Evolutionary conservation across 805 yeast species (phyloP), one percentile per base, ranked within the genome.

Genomic region (Kluyveromyces aestuarii): DNA sequence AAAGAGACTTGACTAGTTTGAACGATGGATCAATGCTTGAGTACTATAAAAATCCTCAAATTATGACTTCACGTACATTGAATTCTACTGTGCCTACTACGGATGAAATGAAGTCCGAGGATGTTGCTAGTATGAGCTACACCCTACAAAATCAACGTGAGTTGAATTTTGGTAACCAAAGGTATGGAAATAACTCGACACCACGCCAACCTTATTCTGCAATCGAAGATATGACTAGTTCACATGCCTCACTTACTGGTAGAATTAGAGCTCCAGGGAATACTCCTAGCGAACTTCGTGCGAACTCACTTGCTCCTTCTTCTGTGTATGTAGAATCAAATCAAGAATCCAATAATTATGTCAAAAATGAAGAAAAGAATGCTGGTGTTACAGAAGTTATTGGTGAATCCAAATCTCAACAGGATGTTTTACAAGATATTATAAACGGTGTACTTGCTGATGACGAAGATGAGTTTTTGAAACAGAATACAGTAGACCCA

Each of bases 381-480:
- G 35, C 35, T 11, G 14, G 14, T 30, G 8, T 30, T 13, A 30
- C 35, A 30, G 14, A 11, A 13, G 35, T 7, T 13, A 13, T 8
- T 13, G 35, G 14, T 30, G 35, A 10, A 30, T 16, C 44, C 18
- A 43, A 35, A 27, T 21, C 57, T 17, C 36, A 45, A 35, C 57
- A 52, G 30, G 57, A 56, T 18, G 52, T 59, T 8, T 35, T 62
- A 33, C 60, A 61, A 41, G 63, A 59, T 45, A 56, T 62, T 16
- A 56, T 60, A 48, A 55, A 55, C 30, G 56, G 53, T 18, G 55
- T 55, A 6, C 37, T 53, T 18, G 41, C 51, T 27, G 50, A 48
- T 14, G 52, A 44, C 5, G 58, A 55, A 39, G 53, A 50, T 40
- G 56, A 55, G 33, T 55, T 55, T 41, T 37, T 55, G 13, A 51